These are phyloP conservation scores for Verticillium zaregamsianum DNA, from an alignment of 2,329 filamentous ascomycete species.

Conservation along the genomic window DNA sequence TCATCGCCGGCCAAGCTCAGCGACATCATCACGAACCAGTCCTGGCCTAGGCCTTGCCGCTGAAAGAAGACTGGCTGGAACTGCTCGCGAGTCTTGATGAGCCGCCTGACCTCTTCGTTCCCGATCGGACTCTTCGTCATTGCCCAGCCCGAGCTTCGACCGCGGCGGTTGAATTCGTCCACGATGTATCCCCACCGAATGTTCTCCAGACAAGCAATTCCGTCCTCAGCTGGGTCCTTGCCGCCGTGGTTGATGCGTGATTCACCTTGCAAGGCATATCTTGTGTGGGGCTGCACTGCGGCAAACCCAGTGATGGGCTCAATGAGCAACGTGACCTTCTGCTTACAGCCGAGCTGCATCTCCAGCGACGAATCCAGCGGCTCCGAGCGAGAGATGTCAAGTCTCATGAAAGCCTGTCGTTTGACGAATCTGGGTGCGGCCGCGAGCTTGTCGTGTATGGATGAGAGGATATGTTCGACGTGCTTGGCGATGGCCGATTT, in stretches of 20 bases:
- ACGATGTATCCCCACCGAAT: constrained; percentile 59
- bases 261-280: constrained; percentile 54
- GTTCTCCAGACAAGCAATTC: constrained; percentile 52
- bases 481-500: constrained; percentile 73
- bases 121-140: constrained; percentile 43
- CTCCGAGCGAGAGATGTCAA: constrained; percentile 55
- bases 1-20: constrained; percentile 69
- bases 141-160: constrained; percentile 63
- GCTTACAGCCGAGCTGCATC: constrained; percentile 64
- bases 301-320: constrained; percentile 78
- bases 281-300: constrained; percentile 62
- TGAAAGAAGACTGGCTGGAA: constrained; percentile 66
- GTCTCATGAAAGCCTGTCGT: constrained; percentile 52
- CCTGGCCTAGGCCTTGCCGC: constrained; percentile 64
- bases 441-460: constrained; percentile 58
- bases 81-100: constrained; percentile 59
- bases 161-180: constrained; percentile 57
- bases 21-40: constrained; percentile 70
- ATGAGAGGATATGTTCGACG: constrained; percentile 65
- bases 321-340: constrained; percentile 59
- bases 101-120: constrained; percentile 52
- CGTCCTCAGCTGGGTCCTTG: constrained; percentile 53
- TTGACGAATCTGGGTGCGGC: constrained; percentile 57
- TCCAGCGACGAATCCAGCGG: constrained; percentile 64
- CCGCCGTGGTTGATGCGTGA: constrained; percentile 56